Evolutionary conservation across 306 rosid species (phyloP).

Genomic region (Fragaria iinumae): DNA sequence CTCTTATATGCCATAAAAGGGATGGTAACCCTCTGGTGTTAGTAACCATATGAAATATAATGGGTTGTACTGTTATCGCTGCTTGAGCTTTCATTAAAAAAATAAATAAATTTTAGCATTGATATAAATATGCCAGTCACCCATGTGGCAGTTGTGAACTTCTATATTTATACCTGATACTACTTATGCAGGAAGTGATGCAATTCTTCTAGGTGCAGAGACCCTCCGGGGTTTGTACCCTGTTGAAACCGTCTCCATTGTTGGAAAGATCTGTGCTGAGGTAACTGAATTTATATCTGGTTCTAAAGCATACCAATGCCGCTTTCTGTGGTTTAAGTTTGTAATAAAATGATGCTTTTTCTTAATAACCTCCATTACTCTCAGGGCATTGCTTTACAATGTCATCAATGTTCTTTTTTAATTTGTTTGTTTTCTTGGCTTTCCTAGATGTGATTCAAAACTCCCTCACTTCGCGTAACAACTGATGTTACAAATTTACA

Average conservation of each 20-base stretch:
- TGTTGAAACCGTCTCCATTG: constrained; percentile 77
- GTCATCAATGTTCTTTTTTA: not conserved
- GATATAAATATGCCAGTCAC: not conserved
- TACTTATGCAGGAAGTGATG: constrained; percentile 76
- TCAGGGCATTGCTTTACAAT: not conserved
- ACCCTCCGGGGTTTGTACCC: constrained; percentile 89
- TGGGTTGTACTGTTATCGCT: not conserved
- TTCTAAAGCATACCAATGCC: not conserved
- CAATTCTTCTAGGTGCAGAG: constrained; percentile 95
- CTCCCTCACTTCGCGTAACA: not conserved
- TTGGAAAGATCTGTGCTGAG: constrained; percentile 87
- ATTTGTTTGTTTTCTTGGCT: not conserved
- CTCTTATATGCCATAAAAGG: not conserved
- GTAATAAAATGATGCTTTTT: not conserved
- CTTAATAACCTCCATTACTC: not conserved
- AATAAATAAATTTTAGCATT: not conserved
- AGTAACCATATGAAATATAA: not conserved
- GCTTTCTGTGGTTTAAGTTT: not conserved
- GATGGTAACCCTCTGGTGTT: too few relatives aligned
- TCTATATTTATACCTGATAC: not conserved
- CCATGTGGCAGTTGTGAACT: not conserved
- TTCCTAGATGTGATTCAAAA: not conserved
- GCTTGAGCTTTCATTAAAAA: not conserved
- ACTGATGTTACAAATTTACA: not conserved
- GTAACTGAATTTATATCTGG: constrained; percentile 31